phyloP scores from a whole-genome alignment of 2,329 filamentous ascomycete genomes.

The Claviceps quebecensis region DNA sequence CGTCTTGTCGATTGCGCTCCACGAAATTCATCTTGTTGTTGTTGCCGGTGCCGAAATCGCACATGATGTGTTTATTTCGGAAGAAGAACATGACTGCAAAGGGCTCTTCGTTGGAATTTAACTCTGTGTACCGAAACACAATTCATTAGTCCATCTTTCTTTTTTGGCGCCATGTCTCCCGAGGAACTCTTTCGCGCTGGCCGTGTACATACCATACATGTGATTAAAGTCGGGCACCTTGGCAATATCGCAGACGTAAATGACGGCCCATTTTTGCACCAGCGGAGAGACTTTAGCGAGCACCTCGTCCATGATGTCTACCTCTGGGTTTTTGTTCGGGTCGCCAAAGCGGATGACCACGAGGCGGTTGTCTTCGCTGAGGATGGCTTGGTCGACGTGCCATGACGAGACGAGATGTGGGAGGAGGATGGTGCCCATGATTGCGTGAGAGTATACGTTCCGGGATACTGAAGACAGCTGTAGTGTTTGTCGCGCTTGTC shows the following conservation, averaged over 20 bases:
- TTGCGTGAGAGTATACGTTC: background rate
- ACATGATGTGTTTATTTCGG: constrained; percentile 98
- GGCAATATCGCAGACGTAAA: constrained; percentile 90
- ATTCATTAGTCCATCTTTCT: background rate
- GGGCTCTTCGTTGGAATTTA: constrained; percentile 38
- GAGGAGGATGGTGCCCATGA: constrained; percentile 72
- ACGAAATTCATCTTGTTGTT: constrained; percentile 99
- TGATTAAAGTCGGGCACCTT: constrained; percentile 85
- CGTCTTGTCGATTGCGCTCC: constrained; percentile 86
- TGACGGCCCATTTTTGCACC: constrained; percentile 84
- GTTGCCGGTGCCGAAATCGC: constrained; percentile 93
- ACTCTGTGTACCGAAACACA: background rate
- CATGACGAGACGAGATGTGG: constrained; percentile 85
- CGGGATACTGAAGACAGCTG: too few species aligned
- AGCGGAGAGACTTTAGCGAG: constrained; percentile 87
- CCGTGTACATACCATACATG: constrained; percentile 56
- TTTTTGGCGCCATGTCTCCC: background rate
- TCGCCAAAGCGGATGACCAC: constrained; percentile 85
- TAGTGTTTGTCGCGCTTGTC: background rate
- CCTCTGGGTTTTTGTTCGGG: constrained; percentile 52
- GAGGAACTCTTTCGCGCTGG: too few species aligned
- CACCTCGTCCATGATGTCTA: constrained; percentile 73
- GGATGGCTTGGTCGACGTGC: constrained; percentile 97
- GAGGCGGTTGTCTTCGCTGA: constrained; percentile 73
- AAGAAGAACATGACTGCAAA: constrained; percentile 96